Evolutionary conservation across 78 protist species (phyloP), one percentile per base, ranked within the genome.

Genomic region (Guillardia theta): DNA sequence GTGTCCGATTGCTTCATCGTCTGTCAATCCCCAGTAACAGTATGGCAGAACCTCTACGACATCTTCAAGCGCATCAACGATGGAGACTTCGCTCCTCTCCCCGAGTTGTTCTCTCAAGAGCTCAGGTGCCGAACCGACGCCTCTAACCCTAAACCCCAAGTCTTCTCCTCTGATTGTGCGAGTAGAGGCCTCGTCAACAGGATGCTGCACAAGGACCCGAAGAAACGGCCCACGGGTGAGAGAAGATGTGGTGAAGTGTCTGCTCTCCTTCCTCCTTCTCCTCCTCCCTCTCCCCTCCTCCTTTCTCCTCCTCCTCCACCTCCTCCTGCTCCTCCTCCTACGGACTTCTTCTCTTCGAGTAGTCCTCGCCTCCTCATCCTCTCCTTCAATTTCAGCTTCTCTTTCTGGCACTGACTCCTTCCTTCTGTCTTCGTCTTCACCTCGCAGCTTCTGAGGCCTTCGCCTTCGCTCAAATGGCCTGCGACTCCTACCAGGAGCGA

Each of bases 1-100:
- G n/a, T n/a, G n/a, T n/a, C n/a, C n/a, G n/a, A n/a, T n/a, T n/a
- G n/a, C n/a, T n/a, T n/a, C n/a, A n/a, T n/a, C n/a, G n/a, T n/a
- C n/a, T n/a, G n/a, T n/a, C n/a, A n/a, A n/a, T n/a, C n/a, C n/a
- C n/a, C n/a, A n/a, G n/a, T n/a, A n/a, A n/a, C n/a, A n/a, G 30
- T 10, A 15, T 50, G 15, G 39, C 70, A 70, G 83, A 70, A 36
- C 36, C 83, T 70, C 41, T 70, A 70, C 41, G 83, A 70, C 83
- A 70, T 70, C 6, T 70, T 70, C 83, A 70, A 70, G 83, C n/a
- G 22, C 15, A 70, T 70, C 83, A 70, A 70, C 83, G 36, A 70
- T 3, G 83, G 83, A 36, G 83, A 70, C 33, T 70, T 22, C 41
- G 36, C 33, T 24, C 45, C 33, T 36, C 83, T 70, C 0, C 83